A percentile compares a stretch with the other conserved stretches of the same genome.
These are phyloP conservation scores for Curvularia eragrostidis DNA, from an alignment of 2,329 filamentous ascomycete species.

Conservation along the genomic window DNA sequence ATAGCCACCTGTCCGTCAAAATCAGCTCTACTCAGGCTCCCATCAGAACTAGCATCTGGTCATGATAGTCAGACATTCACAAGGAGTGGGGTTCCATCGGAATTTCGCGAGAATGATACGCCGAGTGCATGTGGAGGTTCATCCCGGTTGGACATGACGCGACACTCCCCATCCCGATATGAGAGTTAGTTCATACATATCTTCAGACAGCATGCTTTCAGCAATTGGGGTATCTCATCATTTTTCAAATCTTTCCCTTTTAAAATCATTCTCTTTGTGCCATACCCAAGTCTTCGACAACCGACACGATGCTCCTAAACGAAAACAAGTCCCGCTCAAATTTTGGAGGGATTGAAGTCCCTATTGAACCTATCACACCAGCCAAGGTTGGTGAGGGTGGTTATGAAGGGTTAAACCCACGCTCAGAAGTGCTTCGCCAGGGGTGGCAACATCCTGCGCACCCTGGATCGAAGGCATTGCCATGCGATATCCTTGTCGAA, in stretches of 20 bases:
- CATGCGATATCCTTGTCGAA: constrained; percentile 2
- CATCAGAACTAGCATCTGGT: not conserved
- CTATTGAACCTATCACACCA: not conserved
- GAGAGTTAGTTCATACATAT: not conserved
- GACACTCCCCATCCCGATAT: not conserved
- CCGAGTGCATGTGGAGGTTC: not conserved
- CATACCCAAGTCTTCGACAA: not conserved
- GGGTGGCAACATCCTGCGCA: not conserved
- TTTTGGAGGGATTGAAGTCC: not conserved
- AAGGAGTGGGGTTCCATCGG: not conserved
- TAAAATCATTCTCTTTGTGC: not conserved
- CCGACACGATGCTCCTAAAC: not conserved
- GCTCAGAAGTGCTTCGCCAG: not conserved
- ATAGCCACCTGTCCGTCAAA: not conserved
- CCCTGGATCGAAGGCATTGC: not conserved
- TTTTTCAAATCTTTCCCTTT: not conserved
- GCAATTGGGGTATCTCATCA: not conserved
- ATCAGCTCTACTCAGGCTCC: not conserved
- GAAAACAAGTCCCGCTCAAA: not conserved
- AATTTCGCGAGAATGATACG: not conserved
- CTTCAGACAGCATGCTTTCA: not conserved
- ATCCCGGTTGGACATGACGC: not conserved
- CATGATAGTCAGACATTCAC: not conserved
- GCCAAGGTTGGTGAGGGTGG: not conserved
- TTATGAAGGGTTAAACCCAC: not conserved